Evolutionary conservation across 2,329 filamentous ascomycete species (phyloP).

Genomic region (Chaetomium strumarium): DNA sequence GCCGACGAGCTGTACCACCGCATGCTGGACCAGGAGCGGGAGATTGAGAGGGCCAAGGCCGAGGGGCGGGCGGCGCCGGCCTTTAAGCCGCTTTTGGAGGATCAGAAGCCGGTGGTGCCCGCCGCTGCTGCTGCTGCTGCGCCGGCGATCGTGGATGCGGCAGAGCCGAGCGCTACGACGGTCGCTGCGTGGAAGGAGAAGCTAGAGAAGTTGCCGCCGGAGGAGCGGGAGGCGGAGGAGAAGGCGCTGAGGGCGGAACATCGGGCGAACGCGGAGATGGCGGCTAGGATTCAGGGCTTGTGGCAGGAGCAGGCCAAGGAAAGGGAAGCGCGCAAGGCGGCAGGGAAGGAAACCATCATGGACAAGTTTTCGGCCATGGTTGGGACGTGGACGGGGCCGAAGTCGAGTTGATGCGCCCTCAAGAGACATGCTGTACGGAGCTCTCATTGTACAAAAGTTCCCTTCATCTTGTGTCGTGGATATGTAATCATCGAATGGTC

Average conservation of each 20-base stretch:
- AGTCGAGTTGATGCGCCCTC: conserved; percentile 4
- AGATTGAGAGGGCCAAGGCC: conserved; percentile 62
- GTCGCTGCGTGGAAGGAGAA: conserved; percentile 41
- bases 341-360: conserved; percentile 43
- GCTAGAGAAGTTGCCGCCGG: conserved; percentile 51
- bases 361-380: conserved; percentile 32
- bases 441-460: conserved; percentile 6
- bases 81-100: conserved; percentile 52
- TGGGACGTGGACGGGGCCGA: conserved; percentile 9
- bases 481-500: neutral
- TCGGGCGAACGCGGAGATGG: conserved; percentile 54
- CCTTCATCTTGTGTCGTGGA: neutral
- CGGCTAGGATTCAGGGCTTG: conserved; percentile 48
- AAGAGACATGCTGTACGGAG: conserved; percentile 4
- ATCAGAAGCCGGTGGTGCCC: conserved; percentile 20
- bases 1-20: conserved; percentile 85
- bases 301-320: conserved; percentile 51
- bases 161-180: conserved; percentile 19
- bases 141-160: conserved; percentile 13
- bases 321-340: conserved; percentile 49
- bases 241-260: conserved; percentile 58
- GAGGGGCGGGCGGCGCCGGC: conserved; percentile 53
- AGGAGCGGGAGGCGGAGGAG: conserved; percentile 57
- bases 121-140: neutral
- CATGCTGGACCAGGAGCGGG: conserved; percentile 75